Percentiles rank a stretch among this genome's conserved stretches.
Conservation (phyloP, 441 rosid species). For the Mallotus repandus region DNA sequence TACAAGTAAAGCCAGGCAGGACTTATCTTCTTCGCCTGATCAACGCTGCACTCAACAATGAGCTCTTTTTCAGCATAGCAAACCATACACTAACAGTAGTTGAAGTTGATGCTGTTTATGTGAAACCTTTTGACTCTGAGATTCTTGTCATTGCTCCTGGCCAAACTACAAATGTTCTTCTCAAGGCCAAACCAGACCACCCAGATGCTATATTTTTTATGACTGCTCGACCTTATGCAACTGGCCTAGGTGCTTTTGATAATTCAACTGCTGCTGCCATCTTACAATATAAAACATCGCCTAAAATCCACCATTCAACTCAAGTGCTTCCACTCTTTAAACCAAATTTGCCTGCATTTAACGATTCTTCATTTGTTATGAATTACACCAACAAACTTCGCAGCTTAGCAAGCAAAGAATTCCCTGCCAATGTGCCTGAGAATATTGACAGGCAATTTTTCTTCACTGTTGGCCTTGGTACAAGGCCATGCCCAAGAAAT, state of each 20-base stretch:
- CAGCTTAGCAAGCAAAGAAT: conserved; percentile 41
- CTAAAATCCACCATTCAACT: not conserved
- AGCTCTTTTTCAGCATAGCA: conserved; percentile 35
- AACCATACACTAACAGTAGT: conserved; percentile 29
- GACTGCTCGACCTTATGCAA: conserved; percentile 25
- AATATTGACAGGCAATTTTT: conserved; percentile 38
- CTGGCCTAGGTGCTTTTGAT: conserved; percentile 25
- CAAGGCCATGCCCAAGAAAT: conserved; percentile 48
- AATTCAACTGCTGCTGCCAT: conserved; percentile 23
- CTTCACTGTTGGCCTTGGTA: conserved; percentile 59
- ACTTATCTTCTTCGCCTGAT: conserved; percentile 31
- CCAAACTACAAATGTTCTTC: conserved; percentile 32
- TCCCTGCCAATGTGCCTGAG: conserved; percentile 52
- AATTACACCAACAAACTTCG: conserved; percentile 41
- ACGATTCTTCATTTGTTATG: conserved; percentile 38
- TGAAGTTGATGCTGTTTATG: conserved; percentile 33
- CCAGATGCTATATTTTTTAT: conserved; percentile 20
- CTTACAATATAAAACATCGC: conserved; percentile 15
- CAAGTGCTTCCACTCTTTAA: conserved; percentile 5
- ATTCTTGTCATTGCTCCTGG: conserved; percentile 27
- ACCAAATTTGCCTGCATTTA: conserved; percentile 49
- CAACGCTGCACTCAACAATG: conserved; percentile 38
- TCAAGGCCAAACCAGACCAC: conserved; percentile 17
- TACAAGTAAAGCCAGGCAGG: conserved; percentile 24
- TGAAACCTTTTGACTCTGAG: conserved; percentile 27